Evolutionary conservation across 2,329 filamentous ascomycete species (phyloP), one percentile per base, ranked within the genome.

Genomic region (Eutypella sp.): DNA sequence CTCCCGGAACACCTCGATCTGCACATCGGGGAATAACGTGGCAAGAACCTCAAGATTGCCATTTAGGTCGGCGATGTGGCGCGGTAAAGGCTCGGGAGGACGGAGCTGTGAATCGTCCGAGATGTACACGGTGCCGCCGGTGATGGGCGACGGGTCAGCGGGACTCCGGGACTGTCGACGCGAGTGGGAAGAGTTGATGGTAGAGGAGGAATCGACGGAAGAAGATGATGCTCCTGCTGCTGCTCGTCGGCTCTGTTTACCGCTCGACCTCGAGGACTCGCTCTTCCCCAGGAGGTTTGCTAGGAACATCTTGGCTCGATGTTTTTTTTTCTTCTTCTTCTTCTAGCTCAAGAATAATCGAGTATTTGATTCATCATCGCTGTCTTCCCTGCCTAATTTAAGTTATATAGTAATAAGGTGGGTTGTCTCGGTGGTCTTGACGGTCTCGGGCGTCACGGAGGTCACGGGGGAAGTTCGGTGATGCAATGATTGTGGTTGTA

Each of bases 1-100:
- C 69, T 92, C 87, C 38, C 87, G 80, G 60, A 93, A 89, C 16
- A 91, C 87, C 55, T 91, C 86, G 48, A 87, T 74, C 64, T 89
- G 85, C n/a, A 91, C 74, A 64, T 91, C 81, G 23, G 88, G 88
- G 54, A 93, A 93, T 8, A 91, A 75, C 40, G 80, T 80, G 19
- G 82, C 79, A 37, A 93, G 76, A 11, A 76, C 80, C 49, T 79
- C 78, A 51, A 93, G 79, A 55, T 81, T 77, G 42, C 73, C 72
- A 67, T 92, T 92, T 41, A 92, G 74, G 47, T 85, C 79, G 53
- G 78, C 73, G 20, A 90, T 73, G 56, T 89, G 78, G 33, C 79
- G 76, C 29, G 76, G 69, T 48, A 84, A 79, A 53, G 70, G 67
- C 7, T 66, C 63, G 20, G 72, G 52, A 38, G 69, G 69, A 18